Evolutionary conservation across 1,284 basidiomycete species (phyloP).

Genomic region (Rhodotorula sp.): DNA sequence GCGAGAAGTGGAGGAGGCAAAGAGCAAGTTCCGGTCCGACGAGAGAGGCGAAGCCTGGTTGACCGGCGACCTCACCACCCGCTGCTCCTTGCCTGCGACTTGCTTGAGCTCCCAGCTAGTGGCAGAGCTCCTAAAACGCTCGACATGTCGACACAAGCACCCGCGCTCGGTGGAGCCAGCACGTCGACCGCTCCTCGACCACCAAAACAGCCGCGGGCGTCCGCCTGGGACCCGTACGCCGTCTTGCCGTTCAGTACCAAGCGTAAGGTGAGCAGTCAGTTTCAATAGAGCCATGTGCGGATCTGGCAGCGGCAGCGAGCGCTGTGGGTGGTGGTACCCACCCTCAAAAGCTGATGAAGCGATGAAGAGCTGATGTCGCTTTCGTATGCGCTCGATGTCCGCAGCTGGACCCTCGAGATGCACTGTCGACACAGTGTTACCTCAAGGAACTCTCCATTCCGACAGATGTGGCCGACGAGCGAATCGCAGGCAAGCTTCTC

Average conservation of each 20-base stretch:
- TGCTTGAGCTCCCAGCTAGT: not conserved
- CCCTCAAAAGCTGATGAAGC: not conserved
- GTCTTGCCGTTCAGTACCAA: constrained; percentile 22
- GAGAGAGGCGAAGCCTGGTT: not conserved
- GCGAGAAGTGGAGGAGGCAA: not conserved
- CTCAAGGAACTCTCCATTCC: constrained; percentile 25
- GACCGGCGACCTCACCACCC: not conserved
- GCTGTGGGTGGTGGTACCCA: not conserved
- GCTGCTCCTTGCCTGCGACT: not conserved
- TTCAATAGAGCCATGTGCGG: rapidly evolving
- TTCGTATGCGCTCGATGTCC: no score
- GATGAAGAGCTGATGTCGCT: not conserved
- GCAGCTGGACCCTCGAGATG: constrained; percentile 24
- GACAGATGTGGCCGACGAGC: constrained; percentile 27
- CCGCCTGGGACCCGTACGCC: constrained; percentile 35
- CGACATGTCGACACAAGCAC: constrained; percentile 5
- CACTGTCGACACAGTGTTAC: constrained; percentile 2
- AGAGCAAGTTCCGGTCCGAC: not conserved
- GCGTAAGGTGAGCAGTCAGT: constrained; percentile 16
- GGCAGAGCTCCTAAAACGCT: not conserved
- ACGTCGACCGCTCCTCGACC: constrained; percentile 7
- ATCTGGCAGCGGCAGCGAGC: no score
- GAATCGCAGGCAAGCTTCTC: constrained; percentile 29
- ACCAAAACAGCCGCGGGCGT: constrained; percentile 10
- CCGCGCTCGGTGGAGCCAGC: constrained; percentile 8